Conservation (phyloP, 352 stramenopile genomes). For the Phytophthora rubi region DNA sequence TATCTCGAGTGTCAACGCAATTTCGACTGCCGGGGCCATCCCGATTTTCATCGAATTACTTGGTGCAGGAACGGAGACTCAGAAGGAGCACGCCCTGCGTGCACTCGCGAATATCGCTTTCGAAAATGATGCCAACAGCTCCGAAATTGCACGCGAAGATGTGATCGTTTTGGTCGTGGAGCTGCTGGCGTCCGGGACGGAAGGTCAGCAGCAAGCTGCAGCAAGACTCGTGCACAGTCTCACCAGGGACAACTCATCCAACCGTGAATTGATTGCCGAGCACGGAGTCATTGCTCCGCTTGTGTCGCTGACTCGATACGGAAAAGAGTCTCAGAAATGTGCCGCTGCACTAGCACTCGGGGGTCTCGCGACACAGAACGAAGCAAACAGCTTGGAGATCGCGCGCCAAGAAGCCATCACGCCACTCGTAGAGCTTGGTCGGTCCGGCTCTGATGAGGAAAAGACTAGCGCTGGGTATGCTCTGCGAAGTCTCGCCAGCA, state of each 20-base stretch:
- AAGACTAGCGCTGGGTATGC: not conserved
- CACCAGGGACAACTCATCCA: not conserved
- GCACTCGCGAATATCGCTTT: not conserved
- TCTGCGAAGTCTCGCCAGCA: not conserved
- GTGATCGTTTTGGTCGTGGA: not conserved
- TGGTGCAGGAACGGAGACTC: not conserved
- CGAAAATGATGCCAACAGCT: not conserved
- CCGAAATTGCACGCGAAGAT: not conserved
- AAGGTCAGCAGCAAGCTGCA: not conserved
- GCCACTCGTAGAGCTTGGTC: not conserved
- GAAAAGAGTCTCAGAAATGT: not conserved
- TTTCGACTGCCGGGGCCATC: not conserved
- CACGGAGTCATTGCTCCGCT: not conserved
- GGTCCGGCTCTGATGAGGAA: not conserved
- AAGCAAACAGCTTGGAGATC: conserved; percentile 1
- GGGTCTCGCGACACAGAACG: not conserved
- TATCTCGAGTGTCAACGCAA: not conserved
- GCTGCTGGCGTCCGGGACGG: not conserved
- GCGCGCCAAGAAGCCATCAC: not conserved
- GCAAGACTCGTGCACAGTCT: not conserved
- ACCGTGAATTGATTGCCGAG: not conserved
- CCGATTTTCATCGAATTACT: not conserved
- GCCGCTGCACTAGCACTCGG: not conserved
- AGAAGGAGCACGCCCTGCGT: not conserved
- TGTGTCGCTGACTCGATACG: not conserved